Base-by-base conservation (phyloP, 331 rosid genomes). In the Saraca asoca region DNA sequence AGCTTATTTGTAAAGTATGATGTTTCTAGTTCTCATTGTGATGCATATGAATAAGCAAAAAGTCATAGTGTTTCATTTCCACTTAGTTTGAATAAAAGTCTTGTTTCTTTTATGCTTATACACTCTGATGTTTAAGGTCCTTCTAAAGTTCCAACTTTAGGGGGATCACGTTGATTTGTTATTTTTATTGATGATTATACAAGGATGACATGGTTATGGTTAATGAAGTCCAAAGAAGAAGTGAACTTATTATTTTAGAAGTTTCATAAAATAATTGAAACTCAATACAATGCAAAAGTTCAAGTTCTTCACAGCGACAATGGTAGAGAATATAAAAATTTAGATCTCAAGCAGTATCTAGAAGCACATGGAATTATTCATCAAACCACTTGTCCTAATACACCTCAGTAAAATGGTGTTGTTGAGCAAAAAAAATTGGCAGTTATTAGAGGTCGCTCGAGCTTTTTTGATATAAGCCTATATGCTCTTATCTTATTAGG, bases 121-220 rank as follows among this genome's bases (percentile, higher is more conserved):
- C 5, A 9, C 4, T 38, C 5, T 51, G 12, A 48, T 51, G 41
- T 39, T 8, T 52, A 14, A 41, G 62, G 71, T 12, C 60, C 29
- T 18, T 66, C 62, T 5, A 66, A 51, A 41, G 49, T 65, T 18
- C 9, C 38, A 10, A 65, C 20, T 9, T 53, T 66, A 6, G 51
- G 31, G 38, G 62, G 62, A 53, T 38, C 52, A 41, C 9, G 42
- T 2, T 66, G 52, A 52, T 19, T 29, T 44, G 35, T 54, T 43
- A 42, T 64, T 42, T 68, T 53, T 18, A 55, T 68, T 3, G 18
- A 33, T 48, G 35, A 64, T 37, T 64, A 35, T 34, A 64, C 58
- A 0, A 9, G 12, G 15, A 49, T 64, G 69, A 37, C 33, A 8
- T 38, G 15, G 46, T 37, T 34, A 7, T 58, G 5, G 7, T 9